Percentiles rank a stretch among this genome's conserved stretches.
These are phyloP conservation scores for Babjeviella inositovora DNA, from an alignment of 805 yeast genomes.

Conservation along the genomic window DNA sequence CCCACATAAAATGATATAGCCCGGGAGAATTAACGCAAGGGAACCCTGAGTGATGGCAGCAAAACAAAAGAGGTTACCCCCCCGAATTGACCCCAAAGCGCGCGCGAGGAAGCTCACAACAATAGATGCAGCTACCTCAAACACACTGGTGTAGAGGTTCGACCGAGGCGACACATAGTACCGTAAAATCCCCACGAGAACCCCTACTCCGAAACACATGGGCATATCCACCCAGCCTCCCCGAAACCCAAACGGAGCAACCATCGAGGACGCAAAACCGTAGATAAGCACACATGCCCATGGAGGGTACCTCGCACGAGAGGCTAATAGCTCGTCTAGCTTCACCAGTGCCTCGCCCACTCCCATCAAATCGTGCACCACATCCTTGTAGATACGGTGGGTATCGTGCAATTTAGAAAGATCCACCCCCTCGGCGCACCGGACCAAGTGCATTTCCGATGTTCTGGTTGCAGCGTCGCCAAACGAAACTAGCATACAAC, in stretches of 20 bases:
- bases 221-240: constrained; percentile 29
- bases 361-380: constrained; percentile 23
- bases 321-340: constrained; percentile 16
- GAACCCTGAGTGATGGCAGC: constrained; percentile 28
- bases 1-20: constrained; percentile 26
- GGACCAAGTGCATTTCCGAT: constrained; percentile 25
- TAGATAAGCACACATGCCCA: constrained; percentile 25
- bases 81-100: constrained; percentile 21
- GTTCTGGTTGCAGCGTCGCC: constrained; percentile 32
- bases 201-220: constrained; percentile 21
- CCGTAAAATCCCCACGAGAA: constrained; percentile 25
- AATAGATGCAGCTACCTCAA: constrained; percentile 26
- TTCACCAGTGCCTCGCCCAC: constrained; percentile 22
- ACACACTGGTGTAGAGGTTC: constrained; percentile 24
- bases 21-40: constrained; percentile 25
- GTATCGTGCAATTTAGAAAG: constrained; percentile 22
- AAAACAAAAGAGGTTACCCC: constrained; percentile 20
- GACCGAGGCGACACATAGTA: constrained; percentile 22
- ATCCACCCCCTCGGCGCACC: constrained; percentile 27
- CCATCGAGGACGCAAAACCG: constrained; percentile 23
- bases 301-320: constrained; percentile 17
- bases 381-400: constrained; percentile 22
- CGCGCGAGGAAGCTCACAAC: constrained; percentile 25
- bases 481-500: constrained; percentile 26
- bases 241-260: constrained; percentile 22